Evolutionary conservation across 2,329 filamentous ascomycete genomes (phyloP).

Genomic region (Cladosporium cucumerinum): DNA sequence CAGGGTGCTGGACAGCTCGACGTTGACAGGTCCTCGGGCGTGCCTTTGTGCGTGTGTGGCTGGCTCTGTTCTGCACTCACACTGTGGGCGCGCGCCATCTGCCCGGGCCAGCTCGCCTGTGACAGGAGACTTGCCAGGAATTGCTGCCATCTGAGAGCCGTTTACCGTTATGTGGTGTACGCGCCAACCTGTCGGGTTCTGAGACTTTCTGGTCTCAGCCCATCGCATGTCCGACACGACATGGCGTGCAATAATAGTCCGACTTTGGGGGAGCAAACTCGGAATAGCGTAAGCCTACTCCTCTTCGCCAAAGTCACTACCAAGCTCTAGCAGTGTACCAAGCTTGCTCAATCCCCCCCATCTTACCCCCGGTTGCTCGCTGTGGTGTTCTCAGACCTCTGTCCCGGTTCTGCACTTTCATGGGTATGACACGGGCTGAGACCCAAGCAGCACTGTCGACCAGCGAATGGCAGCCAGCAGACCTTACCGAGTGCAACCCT

Average conservation of each 20-base stretch:
- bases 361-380: conserved; percentile 3
- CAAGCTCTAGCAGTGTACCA: background rate
- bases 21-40: conserved; percentile 11
- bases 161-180: conserved; percentile 5
- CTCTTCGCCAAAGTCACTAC: background rate
- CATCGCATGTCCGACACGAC: conserved; percentile 10
- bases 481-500: conserved; percentile 8
- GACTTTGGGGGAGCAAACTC: conserved; percentile 7
- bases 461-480: conserved; percentile 13
- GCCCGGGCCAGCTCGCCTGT: conserved; percentile 12
- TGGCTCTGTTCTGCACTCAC: conserved; percentile 6
- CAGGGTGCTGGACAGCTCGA: conserved; percentile 14
- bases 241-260: conserved; percentile 2
- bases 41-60: conserved; percentile 9
- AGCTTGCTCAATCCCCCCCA: conserved; percentile 1
- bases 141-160: background rate
- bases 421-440: conserved; percentile 1
- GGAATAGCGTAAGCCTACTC: conserved; percentile 10
- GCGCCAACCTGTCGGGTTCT: background rate
- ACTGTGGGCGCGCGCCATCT: conserved; percentile 2
- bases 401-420: background rate
- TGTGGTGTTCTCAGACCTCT: conserved; percentile 8
- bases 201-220: conserved; percentile 12
- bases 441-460: conserved; percentile 1
- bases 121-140: background rate